phyloP scores from a whole-genome alignment of 805 yeast species.

The Candida succiphila region DNA sequence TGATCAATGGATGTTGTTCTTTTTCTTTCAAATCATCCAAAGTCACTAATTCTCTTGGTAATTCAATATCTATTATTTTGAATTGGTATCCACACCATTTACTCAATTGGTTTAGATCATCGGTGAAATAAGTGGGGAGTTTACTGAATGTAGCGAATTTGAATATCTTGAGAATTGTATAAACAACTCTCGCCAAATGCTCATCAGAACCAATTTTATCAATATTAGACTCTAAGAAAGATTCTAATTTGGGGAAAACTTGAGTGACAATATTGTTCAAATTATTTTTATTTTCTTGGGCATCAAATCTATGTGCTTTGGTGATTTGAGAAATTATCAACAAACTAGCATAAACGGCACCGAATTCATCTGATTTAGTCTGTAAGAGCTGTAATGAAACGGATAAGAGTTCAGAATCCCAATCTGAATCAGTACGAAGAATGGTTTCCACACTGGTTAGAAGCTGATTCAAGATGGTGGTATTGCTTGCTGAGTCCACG shows the following conservation, averaged over 20 bases:
- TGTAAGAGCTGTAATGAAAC: constrained; percentile 35
- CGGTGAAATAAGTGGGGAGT: constrained; percentile 52
- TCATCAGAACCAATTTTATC: constrained; percentile 13
- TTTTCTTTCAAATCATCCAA: constrained; percentile 35
- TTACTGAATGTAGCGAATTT: constrained; percentile 70
- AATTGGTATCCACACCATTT: constrained; percentile 71
- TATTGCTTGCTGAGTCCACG: constrained; percentile 29
- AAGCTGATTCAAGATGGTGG: constrained; percentile 43
- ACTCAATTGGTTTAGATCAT: constrained; percentile 32
- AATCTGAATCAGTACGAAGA: constrained; percentile 32
- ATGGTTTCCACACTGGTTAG: constrained; percentile 48
- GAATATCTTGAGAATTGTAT: constrained; percentile 62
- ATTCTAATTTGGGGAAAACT: constrained; percentile 56
- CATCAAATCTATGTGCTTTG: constrained; percentile 64
- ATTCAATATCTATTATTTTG: constrained; percentile 32
- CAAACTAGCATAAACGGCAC: constrained; percentile 52
- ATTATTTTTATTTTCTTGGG: constrained; percentile 33
- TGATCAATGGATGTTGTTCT: constrained; percentile 43
- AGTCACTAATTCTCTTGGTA: neutral
- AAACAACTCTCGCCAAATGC: constrained; percentile 54
- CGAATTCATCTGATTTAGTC: constrained; percentile 27
- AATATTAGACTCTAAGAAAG: constrained; percentile 42
- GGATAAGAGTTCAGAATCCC: constrained; percentile 44
- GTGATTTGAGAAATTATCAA: constrained; percentile 61
- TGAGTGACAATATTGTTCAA: constrained; percentile 45